Conservation (phyloP, 257 asterid species). For the Apocynum venetum region DNA sequence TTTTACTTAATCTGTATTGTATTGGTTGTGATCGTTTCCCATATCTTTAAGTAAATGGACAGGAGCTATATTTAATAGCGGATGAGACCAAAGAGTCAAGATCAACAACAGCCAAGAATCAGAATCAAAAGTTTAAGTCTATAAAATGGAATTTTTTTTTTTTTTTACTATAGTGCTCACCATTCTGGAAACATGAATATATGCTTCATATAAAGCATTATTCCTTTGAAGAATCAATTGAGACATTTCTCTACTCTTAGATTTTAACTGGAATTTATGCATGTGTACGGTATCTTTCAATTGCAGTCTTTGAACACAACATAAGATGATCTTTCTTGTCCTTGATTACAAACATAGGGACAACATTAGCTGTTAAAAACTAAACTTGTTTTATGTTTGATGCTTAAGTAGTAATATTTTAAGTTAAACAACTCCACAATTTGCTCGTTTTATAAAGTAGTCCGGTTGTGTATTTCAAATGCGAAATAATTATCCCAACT, state of each 20-base stretch:
- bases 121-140: conserved; percentile 2
- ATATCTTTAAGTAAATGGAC: neutral
- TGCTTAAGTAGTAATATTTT: conserved; percentile 3
- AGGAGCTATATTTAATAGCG: neutral
- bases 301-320: conserved; percentile 10
- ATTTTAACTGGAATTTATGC: conserved; percentile 8
- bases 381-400: conserved; percentile 9
- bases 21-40: neutral
- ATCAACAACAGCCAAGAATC: neutral
- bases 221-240: conserved; percentile 10
- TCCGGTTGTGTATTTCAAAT: no score
- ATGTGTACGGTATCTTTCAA: neutral
- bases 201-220: neutral
- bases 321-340: conserved; percentile 11
- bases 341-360: conserved; percentile 6
- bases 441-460: no score
- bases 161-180: neutral
- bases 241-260: conserved; percentile 9
- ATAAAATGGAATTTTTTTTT: neutral
- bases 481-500: no score
- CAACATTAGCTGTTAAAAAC: conserved; percentile 25
- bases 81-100: neutral
- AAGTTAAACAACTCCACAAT: neutral
- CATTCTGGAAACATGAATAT: conserved; percentile 11
- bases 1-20: neutral